Evolutionary conservation across 495 filamentous ascomycete species (phyloP), one percentile per base, ranked within the genome.

Genomic region (Penicillium ochrochloron): DNA sequence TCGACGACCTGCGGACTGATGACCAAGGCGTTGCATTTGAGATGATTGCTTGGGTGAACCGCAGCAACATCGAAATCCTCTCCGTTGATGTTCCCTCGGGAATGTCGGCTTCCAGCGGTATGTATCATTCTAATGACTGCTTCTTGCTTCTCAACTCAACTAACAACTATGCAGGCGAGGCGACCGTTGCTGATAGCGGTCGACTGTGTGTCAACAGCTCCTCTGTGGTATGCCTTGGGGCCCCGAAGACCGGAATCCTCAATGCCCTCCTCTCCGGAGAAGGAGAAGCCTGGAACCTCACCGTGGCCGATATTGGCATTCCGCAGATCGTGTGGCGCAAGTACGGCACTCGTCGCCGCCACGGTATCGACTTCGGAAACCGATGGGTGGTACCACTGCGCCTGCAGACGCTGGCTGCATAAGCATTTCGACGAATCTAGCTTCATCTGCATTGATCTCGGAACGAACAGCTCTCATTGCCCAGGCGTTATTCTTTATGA

Each of bases 21-120:
- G 92, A 97, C 65, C 92, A 94, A 72, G 90, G 88, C 0, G 88
- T 87, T 3, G 92, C 91, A 3, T 93, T 90, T 66, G 89, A 93
- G 64, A 83, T 96, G 61, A 92, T 96, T 63, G 86, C 89, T 42
- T 97, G 92, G 91, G 88, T 91, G 6, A 97, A 97, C 69, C 84
- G 90, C 54, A 89, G 86, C 75, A 90, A 91, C 66, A 86, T 90
- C 2, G 84, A 84, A 25, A 88, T 94, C 1, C 75, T 99, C 34
- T 89, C 93, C 1, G 86, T 99, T 33, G 93, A 96, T 72, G 85
- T 95, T 14, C 95, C 95, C 0, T 92, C 88, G 2, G 95, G 95
- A 17, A 85, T 97, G 42, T 90, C 93, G 65, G 92, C 92, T 25
- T 84, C 86, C 1, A 88, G 83, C 60, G 94, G 94, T 75, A 85